Base-by-base conservation (phyloP, 345 rosid species). In the Rhizophora mangle region DNA sequence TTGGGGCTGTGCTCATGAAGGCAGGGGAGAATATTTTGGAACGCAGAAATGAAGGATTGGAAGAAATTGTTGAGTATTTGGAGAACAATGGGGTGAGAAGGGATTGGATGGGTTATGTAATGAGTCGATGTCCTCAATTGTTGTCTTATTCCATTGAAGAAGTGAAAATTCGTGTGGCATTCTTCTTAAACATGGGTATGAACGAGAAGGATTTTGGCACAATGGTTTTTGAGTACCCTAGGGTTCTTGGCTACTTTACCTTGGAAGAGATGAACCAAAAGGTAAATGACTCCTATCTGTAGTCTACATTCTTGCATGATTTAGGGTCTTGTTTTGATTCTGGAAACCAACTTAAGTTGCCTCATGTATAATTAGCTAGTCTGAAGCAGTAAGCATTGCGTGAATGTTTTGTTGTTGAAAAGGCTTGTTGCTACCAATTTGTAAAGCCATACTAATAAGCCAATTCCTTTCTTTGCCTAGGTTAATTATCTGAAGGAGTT, bases 81-180 rank as follows among this genome's bases (percentile, higher is more conserved):
- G 94, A 88, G 83, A 86, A 85, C 64, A 81, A 85, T 18, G 97
- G 96, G 32, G 91, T 94, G 24, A 85, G 83, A 79, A 87, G 78
- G 73, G 92, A 91, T 69, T 94, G 96, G 97, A 88, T 94, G 85
- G 97, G 99, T 30, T 85, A 71, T 68, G 93, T 91, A 54, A 79
- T 91, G 73, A 82, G 98, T 47, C 81, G 92, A 56, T 88, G 88
- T 72, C 95, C 98, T 10, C 80, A 78, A 58, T 74, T 89, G 69
- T 73, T 91, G 73, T 87, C 82, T 75, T 82, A 63, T 73, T 82
- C 75, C 74, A 78, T 89, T 80, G 92, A 91, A 65, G 91, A 88
- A 76, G 62, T 91, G 64, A 83, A 77, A 81, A 68, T 52, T 30
- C 91, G 97, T 21, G 92, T 87, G 26, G 81, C 66, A 29, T 91